These are phyloP conservation scores for Sporothrix luriei DNA, from an alignment of 2,329 filamentous ascomycete species.

Conservation along the genomic window DNA sequence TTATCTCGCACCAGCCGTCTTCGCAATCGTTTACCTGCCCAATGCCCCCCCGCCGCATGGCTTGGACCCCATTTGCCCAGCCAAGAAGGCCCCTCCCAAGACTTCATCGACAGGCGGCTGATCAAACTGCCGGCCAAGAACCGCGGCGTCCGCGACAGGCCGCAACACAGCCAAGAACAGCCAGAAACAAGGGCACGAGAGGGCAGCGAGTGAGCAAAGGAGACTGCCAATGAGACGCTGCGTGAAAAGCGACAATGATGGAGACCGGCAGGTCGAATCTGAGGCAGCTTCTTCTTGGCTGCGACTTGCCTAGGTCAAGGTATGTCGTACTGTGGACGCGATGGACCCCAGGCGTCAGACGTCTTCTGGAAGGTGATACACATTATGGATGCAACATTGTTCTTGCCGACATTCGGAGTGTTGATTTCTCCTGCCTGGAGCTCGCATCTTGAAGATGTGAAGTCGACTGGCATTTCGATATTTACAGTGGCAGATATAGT, in stretches of 20 bases:
- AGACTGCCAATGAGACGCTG: background rate
- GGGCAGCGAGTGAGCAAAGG: too few species aligned
- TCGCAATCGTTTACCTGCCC: background rate
- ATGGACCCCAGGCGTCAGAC: background rate
- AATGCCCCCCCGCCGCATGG: background rate
- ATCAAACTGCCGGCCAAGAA: conserved; percentile 29
- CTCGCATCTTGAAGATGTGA: background rate
- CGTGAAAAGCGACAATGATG: background rate
- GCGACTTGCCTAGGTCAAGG: conserved; percentile 13
- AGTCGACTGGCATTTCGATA: background rate
- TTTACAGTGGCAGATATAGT: background rate
- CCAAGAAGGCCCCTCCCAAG: conserved; percentile 5
- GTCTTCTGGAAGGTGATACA: background rate
- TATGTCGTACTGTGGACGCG: background rate
- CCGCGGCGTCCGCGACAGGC: background rate
- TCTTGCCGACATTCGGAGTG: background rate
- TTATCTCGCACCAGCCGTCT: background rate
- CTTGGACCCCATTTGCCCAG: conserved; percentile 30
- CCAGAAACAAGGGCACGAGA: background rate
- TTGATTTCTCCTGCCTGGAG: background rate
- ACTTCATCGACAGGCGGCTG: conserved; percentile 26
- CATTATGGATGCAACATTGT: background rate
- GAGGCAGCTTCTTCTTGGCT: conserved; percentile 16
- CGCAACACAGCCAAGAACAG: too few species aligned
- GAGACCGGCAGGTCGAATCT: background rate